These are phyloP conservation scores for Adansonia rubrostipa DNA, from an alignment of 441 rosid species.

Conservation along the genomic window DNA sequence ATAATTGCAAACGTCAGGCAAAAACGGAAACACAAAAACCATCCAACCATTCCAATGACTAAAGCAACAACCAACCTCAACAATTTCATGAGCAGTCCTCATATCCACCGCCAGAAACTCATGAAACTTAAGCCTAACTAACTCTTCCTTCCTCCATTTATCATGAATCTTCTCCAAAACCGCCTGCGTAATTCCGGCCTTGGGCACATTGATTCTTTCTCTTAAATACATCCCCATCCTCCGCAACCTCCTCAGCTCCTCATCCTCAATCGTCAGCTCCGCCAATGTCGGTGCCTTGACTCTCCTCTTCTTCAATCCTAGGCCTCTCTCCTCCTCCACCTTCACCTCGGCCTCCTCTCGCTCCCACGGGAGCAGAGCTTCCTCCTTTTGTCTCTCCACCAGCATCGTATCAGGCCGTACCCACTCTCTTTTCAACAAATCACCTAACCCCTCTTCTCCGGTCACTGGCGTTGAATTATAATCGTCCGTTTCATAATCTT, in stretches of 20 bases:
- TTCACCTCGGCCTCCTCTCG: background rate
- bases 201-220: conserved; percentile 83
- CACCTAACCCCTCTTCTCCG: conserved; percentile 45
- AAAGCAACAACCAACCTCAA: conserved; percentile 63
- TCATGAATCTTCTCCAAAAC: conserved; percentile 89
- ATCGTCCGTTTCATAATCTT: background rate
- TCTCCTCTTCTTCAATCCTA: background rate
- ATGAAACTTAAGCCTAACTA: conserved; percentile 92
- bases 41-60: background rate
- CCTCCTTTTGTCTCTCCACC: background rate
- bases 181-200: conserved; percentile 88
- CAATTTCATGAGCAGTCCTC: conserved; percentile 92
- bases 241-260: conserved; percentile 82
- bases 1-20: background rate
- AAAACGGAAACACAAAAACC: background rate
- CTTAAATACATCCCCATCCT: conserved; percentile 74
- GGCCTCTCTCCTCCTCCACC: background rate
- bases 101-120: conserved; percentile 88
- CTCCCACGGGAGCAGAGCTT: background rate
- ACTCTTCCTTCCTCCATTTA: conserved; percentile 92
- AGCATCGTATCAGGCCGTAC: conserved; percentile 70
- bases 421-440: conserved; percentile 86
- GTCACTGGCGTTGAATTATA: background rate
- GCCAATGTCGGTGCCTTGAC: conserved; percentile 57
- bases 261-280: conserved; percentile 88